These are phyloP conservation scores for Alternaria angustiovoidea DNA, from an alignment of 2,329 filamentous ascomycete species.

Conservation along the genomic window DNA sequence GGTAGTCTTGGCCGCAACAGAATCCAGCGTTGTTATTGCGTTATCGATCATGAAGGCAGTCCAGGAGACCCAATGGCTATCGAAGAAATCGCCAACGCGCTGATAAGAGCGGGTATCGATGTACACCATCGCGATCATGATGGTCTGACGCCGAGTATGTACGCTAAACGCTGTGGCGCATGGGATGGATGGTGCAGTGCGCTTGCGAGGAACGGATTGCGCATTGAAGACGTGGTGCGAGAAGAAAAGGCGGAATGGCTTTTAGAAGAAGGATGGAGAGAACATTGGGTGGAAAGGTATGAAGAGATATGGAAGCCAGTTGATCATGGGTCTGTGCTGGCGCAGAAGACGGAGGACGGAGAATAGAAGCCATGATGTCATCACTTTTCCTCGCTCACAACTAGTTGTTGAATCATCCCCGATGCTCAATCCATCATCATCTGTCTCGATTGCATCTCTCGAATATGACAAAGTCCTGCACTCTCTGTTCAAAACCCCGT, in stretches of 20 bases:
- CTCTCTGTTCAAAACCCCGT: slow-evolving; percentile 49
- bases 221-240: slow-evolving; percentile 7
- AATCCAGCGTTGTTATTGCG: slow-evolving; percentile 1
- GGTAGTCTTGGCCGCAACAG: slow-evolving; percentile 10
- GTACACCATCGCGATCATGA: background rate
- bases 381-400: slow-evolving; percentile 1
- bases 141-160: slow-evolving; percentile 11
- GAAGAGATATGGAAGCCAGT: background rate
- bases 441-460: background rate
- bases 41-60: background rate
- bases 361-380: slow-evolving; percentile 19
- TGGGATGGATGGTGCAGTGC: slow-evolving; percentile 16
- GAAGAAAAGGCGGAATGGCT: slow-evolving; percentile 13
- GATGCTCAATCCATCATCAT: background rate
- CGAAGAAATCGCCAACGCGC: background rate
- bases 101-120: slow-evolving; percentile 8
- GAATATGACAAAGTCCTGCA: slow-evolving; percentile 50
- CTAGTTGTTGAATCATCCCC: background rate
- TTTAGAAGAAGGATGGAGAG: slow-evolving; percentile 2
- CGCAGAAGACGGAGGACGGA: background rate
- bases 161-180: background rate
- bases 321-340: background rate
- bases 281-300: slow-evolving; percentile 2
- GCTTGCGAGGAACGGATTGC: slow-evolving; percentile 4
- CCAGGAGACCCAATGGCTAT: background rate